Base-by-base conservation (phyloP, 2,329 filamentous ascomycete species). In the Triangularia verruculosa region DNA sequence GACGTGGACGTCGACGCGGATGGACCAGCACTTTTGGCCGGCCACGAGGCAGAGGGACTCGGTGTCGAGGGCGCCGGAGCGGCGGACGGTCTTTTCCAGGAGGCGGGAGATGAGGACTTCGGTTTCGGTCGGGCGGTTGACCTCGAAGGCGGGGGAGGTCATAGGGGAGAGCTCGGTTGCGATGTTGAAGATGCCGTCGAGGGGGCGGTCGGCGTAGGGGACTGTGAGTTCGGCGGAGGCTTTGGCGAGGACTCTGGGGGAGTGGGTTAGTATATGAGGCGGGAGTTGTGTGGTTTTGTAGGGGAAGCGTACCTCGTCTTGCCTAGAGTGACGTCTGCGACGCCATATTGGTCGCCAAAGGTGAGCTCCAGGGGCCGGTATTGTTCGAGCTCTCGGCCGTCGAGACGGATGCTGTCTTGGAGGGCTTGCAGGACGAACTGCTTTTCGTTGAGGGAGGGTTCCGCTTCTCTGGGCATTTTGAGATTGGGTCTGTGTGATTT, bases 161-260 rank as follows among this genome's bases (percentile, higher is more conserved):
- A 98, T 96, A 57, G 94, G 92, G 67, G 90, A 92, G 71, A 99
- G 86, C 76, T 98, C 95, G 61, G 93, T 91, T 61, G 89, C 85
- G 74, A 98, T 97, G 70, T 89, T 93, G 81, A 98, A 98, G 76
- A 96, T 86, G 75, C 95, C 95, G 75, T 98, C 95, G 74, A 97
- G 97, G 64, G 93, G 94, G 67, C 94, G 89, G 78, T 98, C 94
- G 60, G 89, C 78, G 74, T 89, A 92, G 52, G 95, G 94, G 43
- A 91, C 87, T 11, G 91, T 90, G 66, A 98, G 91, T 78, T 97
- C 92, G 67, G 93, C 91, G 2, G 93, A 94, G 64, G 96, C 89
- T 66, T 91, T 91, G 62, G 90, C 92, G 65, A 96, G 80, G 64
- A 97, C 86, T 72, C 93, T 39, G 28, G 27, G 24, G 20, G 4